Base-by-base conservation (phyloP, 208 protist species). In the Leishmania amazonensis region DNA sequence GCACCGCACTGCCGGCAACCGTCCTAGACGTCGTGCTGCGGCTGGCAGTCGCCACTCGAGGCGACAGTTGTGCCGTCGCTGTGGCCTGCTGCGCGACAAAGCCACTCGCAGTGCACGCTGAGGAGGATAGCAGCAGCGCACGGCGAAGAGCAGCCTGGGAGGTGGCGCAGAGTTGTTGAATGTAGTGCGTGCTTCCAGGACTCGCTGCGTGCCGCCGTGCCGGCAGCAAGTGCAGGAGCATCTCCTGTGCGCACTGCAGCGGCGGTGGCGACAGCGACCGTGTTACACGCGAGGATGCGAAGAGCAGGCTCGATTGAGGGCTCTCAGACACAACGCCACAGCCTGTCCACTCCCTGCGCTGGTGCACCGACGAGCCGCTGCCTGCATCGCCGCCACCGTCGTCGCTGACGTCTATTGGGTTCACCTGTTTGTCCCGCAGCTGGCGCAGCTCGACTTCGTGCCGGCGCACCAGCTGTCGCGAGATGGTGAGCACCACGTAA, bases 401-500 rank as follows among this genome's bases (percentile, higher is more conserved):
- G 11, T 21, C 71, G 47, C n/a, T 11, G 73, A 9, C 57, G n/a
- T n/a, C 51, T n/a, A 62, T 24, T n/a, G 73, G 35, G 19, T 57
- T 62, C 62, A 24, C 74, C 53, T 75, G 40, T 24, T 51, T 76
- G n/a, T 28, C 49, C 21, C 73, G 73, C 73, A 64, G 35, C 51
- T 21, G 57, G 31, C 2, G 78, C 75, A 24, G 75, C 49, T 31
- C 71, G 40, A 1, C 54, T 13, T 54, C 75, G 81, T 49, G 73
- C 49, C 11, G 67, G 38, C 54, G 58, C 71, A 82, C 75, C 17
- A 68, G 72, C 76, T 87, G 88, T 9, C 90, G 86, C 47, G 87
- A 86, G 4, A 91, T n/a, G 58, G 83, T 88, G 57, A 87, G 83
- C 57, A 96, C 85, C 75, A 93, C 89, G 60, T 93, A 93, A 19